Evolutionary conservation across 345 rosid genomes (phyloP), one percentile per base, ranked within the genome.

Genomic region (Ricinus communis): DNA sequence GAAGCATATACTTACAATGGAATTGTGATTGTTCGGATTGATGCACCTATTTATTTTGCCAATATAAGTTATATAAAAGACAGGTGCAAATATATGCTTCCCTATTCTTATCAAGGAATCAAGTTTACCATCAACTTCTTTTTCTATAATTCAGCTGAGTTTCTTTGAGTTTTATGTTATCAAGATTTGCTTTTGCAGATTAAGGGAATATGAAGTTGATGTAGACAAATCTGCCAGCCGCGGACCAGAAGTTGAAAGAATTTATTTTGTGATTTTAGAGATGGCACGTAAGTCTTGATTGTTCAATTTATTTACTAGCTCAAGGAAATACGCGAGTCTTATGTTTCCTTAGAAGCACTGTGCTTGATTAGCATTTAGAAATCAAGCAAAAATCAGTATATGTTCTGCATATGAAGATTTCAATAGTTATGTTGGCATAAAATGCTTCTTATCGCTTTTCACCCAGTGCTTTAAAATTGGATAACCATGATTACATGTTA

Each of bases 21-120:
- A 50, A 90, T 95, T 67, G 99, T 95, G 72, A 85, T 92, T 55
- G 97, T 95, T 66, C 90, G 99, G 58, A 66, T 90, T 40, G 99
- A 95, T 80, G 85, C 99, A 10, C 99, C 99, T 2, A 90, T 95
- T 56, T 95, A 95, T 82, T 95, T 95, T 78, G 99, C 99, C 62
- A 95, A 95, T 81, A 95, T 77, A 84, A 92, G 99, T 74, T 89
- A 82, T 80, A 87, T 95, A 71, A 92, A 95, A 71, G 98, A 95
- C 84, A 85, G 97, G 99, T 92, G 25, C 79, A 60, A 56, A 46
- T 69, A 43, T 56, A 12, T 28, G 43, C 54, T 63, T 63, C 60
- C 49, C 62, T 65, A 30, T 69, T 22, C 54, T 43, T 71, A 43
- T 30, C 52, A 4, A 46, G 16, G 25, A 53, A 62, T 60, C 54